These are phyloP conservation scores for Ceratobasidium papillatum DNA, from an alignment of 1,284 basidiomycete species.

Conservation along the genomic window DNA sequence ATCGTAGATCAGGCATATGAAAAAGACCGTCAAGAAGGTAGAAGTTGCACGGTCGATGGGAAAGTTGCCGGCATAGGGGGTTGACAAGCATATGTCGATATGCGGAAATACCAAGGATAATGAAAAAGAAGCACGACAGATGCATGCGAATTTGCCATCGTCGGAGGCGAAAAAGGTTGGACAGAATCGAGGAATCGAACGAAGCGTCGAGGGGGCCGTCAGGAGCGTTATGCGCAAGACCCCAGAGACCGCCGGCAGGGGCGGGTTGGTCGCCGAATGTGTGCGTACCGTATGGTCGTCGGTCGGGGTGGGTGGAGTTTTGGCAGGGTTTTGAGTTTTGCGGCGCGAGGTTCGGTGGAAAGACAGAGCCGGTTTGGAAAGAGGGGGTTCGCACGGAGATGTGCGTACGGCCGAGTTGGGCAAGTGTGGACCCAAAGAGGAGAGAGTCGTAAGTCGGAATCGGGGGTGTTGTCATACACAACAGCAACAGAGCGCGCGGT, in stretches of 20 bases:
- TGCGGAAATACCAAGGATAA: not conserved
- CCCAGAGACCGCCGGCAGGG: not conserved
- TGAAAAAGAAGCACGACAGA: not conserved
- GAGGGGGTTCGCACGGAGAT: not conserved
- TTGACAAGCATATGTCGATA: not conserved
- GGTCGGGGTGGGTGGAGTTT: not conserved
- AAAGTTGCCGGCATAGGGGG: constrained; percentile 19
- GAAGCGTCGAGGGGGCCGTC: not conserved
- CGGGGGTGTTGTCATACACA: not conserved
- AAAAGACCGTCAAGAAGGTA: not conserved
- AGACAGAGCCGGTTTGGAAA: not conserved
- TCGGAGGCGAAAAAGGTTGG: constrained; percentile 7
- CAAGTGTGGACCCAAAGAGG: constrained; percentile 7
- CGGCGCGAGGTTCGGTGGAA: constrained; percentile 4
- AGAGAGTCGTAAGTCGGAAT: constrained; percentile 4
- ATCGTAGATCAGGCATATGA: not conserved
- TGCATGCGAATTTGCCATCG: not conserved
- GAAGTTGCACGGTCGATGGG: constrained; percentile 7
- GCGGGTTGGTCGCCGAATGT: not conserved
- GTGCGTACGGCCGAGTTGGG: constrained; percentile 7
- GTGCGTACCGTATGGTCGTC: not conserved
- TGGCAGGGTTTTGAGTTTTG: constrained; percentile 2
- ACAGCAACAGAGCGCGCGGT: not conserved
- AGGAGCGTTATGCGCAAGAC: not conserved
- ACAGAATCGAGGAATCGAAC: not conserved